Base-by-base conservation (phyloP, 2,329 filamentous ascomycete species). In the Phoma sp. region DNA sequence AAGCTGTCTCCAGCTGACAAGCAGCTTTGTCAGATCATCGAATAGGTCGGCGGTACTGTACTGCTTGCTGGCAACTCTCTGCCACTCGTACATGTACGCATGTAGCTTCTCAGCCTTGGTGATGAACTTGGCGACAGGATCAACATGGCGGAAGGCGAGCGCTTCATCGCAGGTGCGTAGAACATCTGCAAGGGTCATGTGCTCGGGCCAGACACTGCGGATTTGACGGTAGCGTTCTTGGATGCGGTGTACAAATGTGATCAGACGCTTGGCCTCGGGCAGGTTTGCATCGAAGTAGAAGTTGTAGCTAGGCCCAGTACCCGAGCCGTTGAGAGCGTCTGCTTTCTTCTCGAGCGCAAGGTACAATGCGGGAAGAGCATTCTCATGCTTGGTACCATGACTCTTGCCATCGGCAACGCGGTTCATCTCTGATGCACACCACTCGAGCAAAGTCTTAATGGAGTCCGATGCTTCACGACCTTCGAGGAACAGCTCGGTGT, bases 91-190 rank as follows among this genome's bases (percentile, higher is more conserved):
- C 42, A 99, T 85, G 61, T 89, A 87, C 0, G 82, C 83, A 75
- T 98, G 91, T 4, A 99, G 81, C 60, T 93, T 92, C 74, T 99
- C 96, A 3, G 95, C 83, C 69, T 90, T 91, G 1, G 89, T 90
- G 46, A 99, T 84, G 51, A 96, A 87, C 66, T 90, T 93, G 1
- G 92, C 92, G 4, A 99, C 80, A 0, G 95, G 93, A 50, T 96
- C 92, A 1, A 85, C 84, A 64, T 97, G 87, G 18, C 85, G 82
- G 64, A 96, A 85, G 48, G 88, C 83, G 2, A 96, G 81, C 0
- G 96, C 81, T 61, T 90, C 87, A 50, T 90, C 84, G 68, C 91
- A 96, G 23, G 86, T 87, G 12, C 80, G 76, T 2, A 96, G 76
- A 3, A 96, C 91, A 71, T 98, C 93, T 25, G 83, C 82, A 7